Evolutionary conservation across 1,284 basidiomycete species (phyloP), one percentile per base, ranked within the genome.

Genomic region (Hypsizygus ulmarius): DNA sequence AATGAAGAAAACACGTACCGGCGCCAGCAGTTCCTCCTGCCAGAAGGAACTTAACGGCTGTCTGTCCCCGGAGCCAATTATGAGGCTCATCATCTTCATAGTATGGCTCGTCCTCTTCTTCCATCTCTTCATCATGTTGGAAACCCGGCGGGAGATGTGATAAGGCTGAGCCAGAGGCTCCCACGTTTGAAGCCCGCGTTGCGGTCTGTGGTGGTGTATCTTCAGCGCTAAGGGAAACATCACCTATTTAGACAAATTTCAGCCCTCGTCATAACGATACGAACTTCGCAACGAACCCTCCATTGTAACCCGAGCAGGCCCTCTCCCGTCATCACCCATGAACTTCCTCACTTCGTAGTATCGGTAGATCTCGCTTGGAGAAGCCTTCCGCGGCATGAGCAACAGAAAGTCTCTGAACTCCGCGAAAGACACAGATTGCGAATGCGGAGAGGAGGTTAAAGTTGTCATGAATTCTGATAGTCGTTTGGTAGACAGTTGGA

Each of bases 1-100:
- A 33, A 39, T 33, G 42, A 46, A 39, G 29, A 43, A 47, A 30
- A 32, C 10, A 64, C 79, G 68, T 63, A 91, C 93, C 88, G 54
- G 90, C 91, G 46, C 96, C 96, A 11, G 96, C 97, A 12, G 97
- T 75, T 12, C 96, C 96, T 33, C 97, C 96, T 1, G 96, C 97
- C 10, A 94, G 69, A 37, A 99, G 78, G 68, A 97, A 99, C 62
- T 89, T 90, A 65, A 93, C 70, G 2, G 94, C 88, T 1, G 88
- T 85, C 52, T 81, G 75, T 16, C 83, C 79, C 55, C 82, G 82
- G 43, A 95, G 67, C 74, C 81, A 79, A 43, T 74, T 71, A 41
- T 82, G 82, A 27, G 77, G 74, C 39, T 86, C 82, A 25, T 81
- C 81, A 30, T 83, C 84, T 18, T 83, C 82, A 21, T 74, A 71